A percentile compares a stretch with the other conserved stretches of the same genome.
phyloP scores from a whole-genome alignment of 2,329 filamentous ascomycete species.

The Alternaria metachromatica region DNA sequence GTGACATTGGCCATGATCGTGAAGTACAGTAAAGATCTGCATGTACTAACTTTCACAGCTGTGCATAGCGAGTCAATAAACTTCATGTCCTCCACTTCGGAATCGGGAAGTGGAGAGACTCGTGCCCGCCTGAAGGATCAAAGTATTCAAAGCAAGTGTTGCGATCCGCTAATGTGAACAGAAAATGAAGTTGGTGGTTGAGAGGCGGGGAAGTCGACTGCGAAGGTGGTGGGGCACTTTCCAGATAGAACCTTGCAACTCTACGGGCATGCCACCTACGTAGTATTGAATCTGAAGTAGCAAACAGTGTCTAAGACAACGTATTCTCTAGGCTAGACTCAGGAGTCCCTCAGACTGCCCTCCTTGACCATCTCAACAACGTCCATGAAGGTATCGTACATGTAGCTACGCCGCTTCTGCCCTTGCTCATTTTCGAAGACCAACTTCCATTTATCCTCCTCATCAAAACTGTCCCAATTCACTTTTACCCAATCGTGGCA shows the following conservation, averaged over 20 bases:
- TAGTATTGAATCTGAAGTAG: neutral
- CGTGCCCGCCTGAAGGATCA: neutral
- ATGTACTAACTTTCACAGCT: neutral
- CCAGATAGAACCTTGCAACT: neutral
- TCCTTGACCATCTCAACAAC: neutral
- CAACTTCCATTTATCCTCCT: neutral
- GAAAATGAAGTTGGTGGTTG: neutral
- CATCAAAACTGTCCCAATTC: neutral
- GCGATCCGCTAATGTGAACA: neutral
- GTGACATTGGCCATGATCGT: conserved; percentile 5
- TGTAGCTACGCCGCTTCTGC: neutral
- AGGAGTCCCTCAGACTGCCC: neutral
- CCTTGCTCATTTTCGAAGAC: neutral
- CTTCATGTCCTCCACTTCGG: neutral
- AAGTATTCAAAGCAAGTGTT: neutral
- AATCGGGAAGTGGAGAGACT: neutral
- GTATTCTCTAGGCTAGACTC: neutral
- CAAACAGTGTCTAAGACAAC: neutral
- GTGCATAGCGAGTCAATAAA: neutral
- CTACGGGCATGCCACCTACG: neutral
- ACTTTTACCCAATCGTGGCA: conserved; percentile 7
- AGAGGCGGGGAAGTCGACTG: neutral
- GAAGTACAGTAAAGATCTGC: conserved; percentile 2
- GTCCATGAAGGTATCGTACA: neutral
- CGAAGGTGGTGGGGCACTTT: neutral